These are phyloP conservation scores for Scleroderma bovista DNA, from an alignment of 768 basidiomycete species.

Conservation along the genomic window DNA sequence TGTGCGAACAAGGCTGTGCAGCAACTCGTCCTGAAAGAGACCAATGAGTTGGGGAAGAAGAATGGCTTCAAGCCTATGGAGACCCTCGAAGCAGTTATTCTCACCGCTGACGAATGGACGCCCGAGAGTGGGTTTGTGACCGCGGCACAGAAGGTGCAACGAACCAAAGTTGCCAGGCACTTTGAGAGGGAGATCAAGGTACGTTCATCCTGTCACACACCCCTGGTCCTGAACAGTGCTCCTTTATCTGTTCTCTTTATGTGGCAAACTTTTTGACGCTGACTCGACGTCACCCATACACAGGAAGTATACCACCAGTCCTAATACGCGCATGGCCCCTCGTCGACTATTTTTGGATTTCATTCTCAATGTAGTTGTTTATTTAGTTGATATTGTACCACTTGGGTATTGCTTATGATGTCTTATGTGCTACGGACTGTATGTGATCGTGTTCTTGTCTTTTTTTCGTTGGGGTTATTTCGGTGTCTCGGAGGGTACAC, in stretches of 20 bases:
- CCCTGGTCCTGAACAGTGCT: not conserved
- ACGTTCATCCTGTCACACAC: slow-evolving; percentile 21
- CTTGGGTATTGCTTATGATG: too few species aligned
- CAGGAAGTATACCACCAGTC: slow-evolving; percentile 31
- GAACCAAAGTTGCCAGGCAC: slow-evolving; percentile 61
- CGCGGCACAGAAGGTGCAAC: slow-evolving; percentile 87
- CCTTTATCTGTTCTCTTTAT: not conserved
- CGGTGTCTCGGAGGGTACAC: not conserved
- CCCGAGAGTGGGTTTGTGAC: slow-evolving; percentile 86
- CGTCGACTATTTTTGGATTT: not conserved
- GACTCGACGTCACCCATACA: not conserved
- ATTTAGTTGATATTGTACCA: too few species aligned
- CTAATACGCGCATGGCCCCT: not conserved
- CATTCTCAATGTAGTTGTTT: not conserved
- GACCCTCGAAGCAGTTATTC: slow-evolving; percentile 66
- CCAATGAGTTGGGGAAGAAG: slow-evolving; percentile 80
- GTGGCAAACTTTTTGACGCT: not conserved
- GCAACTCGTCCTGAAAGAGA: slow-evolving; percentile 65
- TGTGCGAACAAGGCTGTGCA: slow-evolving; percentile 52
- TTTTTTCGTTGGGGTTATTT: too few species aligned
- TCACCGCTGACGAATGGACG: slow-evolving; percentile 87
- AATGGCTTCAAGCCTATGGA: slow-evolving; percentile 79
- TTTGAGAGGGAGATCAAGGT: slow-evolving; percentile 64
- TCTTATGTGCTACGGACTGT: not conserved
- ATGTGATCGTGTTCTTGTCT: too few species aligned